Evolutionary conservation across 177 flowering plant species (phyloP).

Genomic region (Vitis hybrid): DNA sequence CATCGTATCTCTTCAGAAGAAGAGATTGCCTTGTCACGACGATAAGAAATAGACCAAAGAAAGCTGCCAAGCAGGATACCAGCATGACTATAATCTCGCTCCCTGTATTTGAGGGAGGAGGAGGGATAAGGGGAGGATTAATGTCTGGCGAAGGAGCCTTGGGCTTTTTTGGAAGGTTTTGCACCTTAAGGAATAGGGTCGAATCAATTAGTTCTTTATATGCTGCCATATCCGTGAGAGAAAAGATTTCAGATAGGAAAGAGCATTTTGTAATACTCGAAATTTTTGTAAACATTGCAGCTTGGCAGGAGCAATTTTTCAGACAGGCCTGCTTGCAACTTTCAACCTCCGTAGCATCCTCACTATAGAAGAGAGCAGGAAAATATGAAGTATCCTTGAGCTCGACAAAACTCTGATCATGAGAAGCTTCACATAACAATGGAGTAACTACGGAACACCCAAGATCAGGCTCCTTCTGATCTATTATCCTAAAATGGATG

Average conservation of each 20-base stretch:
- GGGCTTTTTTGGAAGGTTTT: neutral
- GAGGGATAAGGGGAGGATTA: no score
- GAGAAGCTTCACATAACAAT: neutral
- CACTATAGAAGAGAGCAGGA: neutral
- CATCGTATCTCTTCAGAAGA: no score
- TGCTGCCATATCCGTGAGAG: neutral
- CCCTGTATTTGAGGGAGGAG: no score
- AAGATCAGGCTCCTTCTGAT: neutral
- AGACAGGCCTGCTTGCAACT: conserved; percentile 8
- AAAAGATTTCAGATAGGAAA: neutral
- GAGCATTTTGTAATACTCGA: neutral
- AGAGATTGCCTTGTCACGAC: no score
- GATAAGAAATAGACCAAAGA: no score
- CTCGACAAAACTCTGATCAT: neutral
- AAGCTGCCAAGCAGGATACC: no score
- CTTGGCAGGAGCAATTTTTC: conserved; percentile 13
- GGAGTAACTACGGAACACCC: neutral
- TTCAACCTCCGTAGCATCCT: neutral
- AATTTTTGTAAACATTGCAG: neutral
- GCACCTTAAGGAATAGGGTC: conserved; percentile 12
- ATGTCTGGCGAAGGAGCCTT: no score
- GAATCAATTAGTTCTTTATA: rapidly evolving
- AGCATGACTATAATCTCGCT: no score
- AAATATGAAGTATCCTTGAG: neutral
- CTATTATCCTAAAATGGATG: conserved; percentile 2